These are phyloP conservation scores for Lactifluus subvellereus DNA, from an alignment of 768 basidiomycete species.

Conservation along the genomic window DNA sequence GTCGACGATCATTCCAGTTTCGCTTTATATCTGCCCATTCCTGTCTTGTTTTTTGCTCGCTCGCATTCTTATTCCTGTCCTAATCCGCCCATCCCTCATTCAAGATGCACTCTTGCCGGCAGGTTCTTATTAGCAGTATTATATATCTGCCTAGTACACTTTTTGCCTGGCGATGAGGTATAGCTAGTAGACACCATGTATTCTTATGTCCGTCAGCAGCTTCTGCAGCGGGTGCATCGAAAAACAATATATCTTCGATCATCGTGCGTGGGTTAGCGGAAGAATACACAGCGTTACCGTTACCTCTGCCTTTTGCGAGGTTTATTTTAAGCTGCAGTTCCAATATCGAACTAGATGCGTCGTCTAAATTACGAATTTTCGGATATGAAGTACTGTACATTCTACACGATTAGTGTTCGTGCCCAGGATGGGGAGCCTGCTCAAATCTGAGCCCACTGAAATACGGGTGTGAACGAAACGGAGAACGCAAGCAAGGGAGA, in stretches of 20 bases:
- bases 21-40: conserved; percentile 3
- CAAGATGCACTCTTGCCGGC: conserved; percentile 16
- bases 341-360: background rate
- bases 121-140: conserved; percentile 21
- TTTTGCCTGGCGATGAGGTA: conserved; percentile 19
- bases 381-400: conserved; percentile 17
- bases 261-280: background rate
- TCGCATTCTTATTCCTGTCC: conserved; percentile 19
- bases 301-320: background rate
- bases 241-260: conserved; percentile 10
- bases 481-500: background rate
- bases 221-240: conserved; percentile 13
- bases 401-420: conserved; percentile 31
- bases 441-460: conserved; percentile 84
- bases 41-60: conserved; percentile 5
- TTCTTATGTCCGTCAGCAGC: conserved; percentile 25
- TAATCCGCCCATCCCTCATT: conserved; percentile 19
- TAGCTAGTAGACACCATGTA: conserved; percentile 31
- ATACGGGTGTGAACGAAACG: conserved; percentile 4
- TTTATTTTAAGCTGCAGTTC: background rate
- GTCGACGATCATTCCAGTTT: conserved; percentile 18
- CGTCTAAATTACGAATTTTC: conserved; percentile 11
- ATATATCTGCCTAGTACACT: conserved; percentile 23
- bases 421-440: conserved; percentile 69
- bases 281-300: background rate